These are phyloP conservation scores for Chamaenerion angustifolium DNA, from an alignment of 345 rosid genomes.

Conservation along the genomic window DNA sequence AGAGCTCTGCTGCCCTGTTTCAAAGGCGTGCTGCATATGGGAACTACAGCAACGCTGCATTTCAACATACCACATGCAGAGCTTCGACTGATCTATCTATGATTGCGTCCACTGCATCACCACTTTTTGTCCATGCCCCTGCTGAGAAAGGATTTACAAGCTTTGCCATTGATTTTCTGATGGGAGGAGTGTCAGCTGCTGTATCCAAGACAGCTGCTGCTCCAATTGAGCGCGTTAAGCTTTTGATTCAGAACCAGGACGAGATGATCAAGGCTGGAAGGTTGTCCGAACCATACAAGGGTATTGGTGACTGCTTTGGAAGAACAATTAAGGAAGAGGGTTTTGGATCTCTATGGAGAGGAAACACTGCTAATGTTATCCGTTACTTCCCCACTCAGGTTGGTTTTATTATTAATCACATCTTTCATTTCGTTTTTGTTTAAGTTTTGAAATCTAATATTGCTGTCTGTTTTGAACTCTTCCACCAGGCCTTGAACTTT, in stretches of 20 bases:
- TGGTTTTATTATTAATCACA: no score
- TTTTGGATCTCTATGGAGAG: conserved; percentile 13
- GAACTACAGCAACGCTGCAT: not conserved
- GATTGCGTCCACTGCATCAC: not conserved
- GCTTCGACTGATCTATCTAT: no score
- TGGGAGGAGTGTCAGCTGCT: conserved; percentile 18
- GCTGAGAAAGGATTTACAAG: conserved; percentile 7
- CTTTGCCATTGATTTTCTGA: conserved; percentile 7
- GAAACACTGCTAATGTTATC: conserved; percentile 18
- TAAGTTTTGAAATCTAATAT: no score
- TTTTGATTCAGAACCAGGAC: conserved; percentile 7
- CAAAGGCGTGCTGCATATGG: conserved; percentile 3
- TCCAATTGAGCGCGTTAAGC: no score
- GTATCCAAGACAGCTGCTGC: conserved; percentile 11
- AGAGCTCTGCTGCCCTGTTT: not conserved
- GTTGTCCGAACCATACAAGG: conserved; percentile 14
- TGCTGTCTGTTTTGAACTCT: not conserved
- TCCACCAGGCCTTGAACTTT: conserved; percentile 16
- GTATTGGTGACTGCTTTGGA: conserved; percentile 12
- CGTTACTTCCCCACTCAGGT: conserved; percentile 20
- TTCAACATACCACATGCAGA: not conserved
- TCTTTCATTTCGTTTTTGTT: no score
- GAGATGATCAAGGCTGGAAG: conserved; percentile 17
- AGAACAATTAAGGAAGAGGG: conserved; percentile 16
- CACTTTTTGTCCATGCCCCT: conserved; percentile 11